Conservation (phyloP, 192 early-diverging fungal species). For the Allomyces javanicus region DNA sequence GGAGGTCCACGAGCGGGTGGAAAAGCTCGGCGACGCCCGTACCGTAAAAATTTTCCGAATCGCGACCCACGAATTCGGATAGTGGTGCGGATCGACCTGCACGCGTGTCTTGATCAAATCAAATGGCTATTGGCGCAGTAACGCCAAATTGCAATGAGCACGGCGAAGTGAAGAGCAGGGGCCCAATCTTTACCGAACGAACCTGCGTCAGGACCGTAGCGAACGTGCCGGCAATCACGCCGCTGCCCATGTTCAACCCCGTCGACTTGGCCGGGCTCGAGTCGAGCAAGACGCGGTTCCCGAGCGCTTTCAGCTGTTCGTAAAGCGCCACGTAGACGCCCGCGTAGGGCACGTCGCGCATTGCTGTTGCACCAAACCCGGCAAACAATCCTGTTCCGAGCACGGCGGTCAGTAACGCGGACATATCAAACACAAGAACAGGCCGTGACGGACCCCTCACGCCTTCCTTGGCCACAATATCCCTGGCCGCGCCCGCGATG, state of each 20-base stretch:
- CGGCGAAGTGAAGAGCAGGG: no score
- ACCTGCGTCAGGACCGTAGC: conserved; percentile 61
- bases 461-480: conserved; percentile 50
- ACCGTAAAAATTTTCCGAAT: conserved; percentile 26
- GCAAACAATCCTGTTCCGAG: conserved; percentile 46
- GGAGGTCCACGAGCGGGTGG: not conserved
- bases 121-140: conserved; percentile 45
- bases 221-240: conserved; percentile 42
- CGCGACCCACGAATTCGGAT: conserved; percentile 25
- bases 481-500: conserved; percentile 37
- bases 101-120: conserved; percentile 85
- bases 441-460: conserved; percentile 21
- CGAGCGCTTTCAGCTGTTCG: conserved; percentile 46
- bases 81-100: conserved; percentile 61
- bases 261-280: conserved; percentile 19
- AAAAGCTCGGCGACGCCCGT: conserved; percentile 1
- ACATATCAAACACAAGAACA: not conserved
- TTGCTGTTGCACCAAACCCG: conserved; percentile 68
- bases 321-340: conserved; percentile 80
- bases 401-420: not conserved
- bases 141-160: no score
- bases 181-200: no score
- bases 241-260: conserved; percentile 38
- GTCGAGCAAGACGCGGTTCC: conserved; percentile 4
- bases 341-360: conserved; percentile 76